Conservation (phyloP, 2,329 filamentous ascomycete genomes). For the Sphaerulina vaccinii region DNA sequence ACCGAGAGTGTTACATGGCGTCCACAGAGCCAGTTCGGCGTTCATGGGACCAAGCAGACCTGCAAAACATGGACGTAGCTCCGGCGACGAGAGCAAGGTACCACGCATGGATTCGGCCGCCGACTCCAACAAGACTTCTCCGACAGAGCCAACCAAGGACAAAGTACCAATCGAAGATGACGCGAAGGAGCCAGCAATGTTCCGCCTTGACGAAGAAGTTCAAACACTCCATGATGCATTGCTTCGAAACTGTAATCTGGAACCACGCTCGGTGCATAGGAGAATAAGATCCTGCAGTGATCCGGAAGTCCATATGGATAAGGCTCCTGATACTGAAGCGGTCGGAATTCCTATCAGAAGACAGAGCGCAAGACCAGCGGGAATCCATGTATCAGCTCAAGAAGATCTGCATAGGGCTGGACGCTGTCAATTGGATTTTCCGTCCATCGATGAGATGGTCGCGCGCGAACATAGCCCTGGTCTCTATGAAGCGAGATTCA, state of each 20-base stretch:
- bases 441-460: not conserved
- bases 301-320: conserved; percentile 5
- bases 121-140: conserved; percentile 1
- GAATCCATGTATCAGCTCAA: not conserved
- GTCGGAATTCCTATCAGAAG: not conserved
- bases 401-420: not conserved
- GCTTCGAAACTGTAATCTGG: not conserved
- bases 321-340: not conserved
- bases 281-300: conserved; percentile 8
- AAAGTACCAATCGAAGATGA: not conserved
- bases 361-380: not conserved
- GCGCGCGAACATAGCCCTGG: not conserved
- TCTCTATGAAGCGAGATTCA: not conserved
- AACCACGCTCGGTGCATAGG: not conserved
- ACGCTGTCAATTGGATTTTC: not conserved
- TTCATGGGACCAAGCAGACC: not conserved
- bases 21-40: not conserved
- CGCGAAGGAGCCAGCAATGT: not conserved
- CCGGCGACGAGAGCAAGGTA: not conserved
- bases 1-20: not conserved
- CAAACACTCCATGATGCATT: conserved; percentile 1
- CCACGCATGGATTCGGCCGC: conserved; percentile 4
- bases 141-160: not conserved
- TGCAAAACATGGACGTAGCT: not conserved
- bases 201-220: conserved; percentile 9